These are phyloP conservation scores for Mycena kentingensis DNA, from an alignment of 768 basidiomycete genomes.

Conservation along the genomic window DNA sequence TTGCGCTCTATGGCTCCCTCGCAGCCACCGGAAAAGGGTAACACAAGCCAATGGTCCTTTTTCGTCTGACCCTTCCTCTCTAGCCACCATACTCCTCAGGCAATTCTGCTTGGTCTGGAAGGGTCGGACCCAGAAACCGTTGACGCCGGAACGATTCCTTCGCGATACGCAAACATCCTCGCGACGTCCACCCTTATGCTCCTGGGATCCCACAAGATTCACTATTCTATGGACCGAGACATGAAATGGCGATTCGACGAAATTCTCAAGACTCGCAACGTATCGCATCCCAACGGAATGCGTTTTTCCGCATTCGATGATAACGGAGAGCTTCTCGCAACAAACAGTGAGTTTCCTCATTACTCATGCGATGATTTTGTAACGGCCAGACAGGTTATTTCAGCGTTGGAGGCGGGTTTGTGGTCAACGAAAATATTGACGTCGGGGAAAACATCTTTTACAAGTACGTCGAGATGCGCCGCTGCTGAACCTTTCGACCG, in stretches of 20 bases:
- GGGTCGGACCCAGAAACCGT: slow-evolving; percentile 93
- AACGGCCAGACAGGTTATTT: too few relatives aligned
- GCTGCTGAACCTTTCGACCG: neutral
- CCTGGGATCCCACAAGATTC: slow-evolving; percentile 72
- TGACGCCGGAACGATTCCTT: slow-evolving; percentile 80
- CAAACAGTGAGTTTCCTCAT: too few relatives aligned
- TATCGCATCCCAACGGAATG: slow-evolving; percentile 86
- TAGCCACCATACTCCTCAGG: slow-evolving; percentile 87
- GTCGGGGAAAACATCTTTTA: slow-evolving; percentile 95
- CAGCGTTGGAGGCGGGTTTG: slow-evolving; percentile 92
- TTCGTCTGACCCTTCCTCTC: slow-evolving; percentile 4
- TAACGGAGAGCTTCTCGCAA: slow-evolving; percentile 85
- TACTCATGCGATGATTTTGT: too few relatives aligned
- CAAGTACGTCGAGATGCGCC: slow-evolving; percentile 41
- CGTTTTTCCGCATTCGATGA: slow-evolving; percentile 82
- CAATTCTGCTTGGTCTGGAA: slow-evolving; percentile 81
- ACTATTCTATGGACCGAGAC: slow-evolving; percentile 86
- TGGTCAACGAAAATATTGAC: slow-evolving; percentile 93
- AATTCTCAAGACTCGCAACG: slow-evolving; percentile 61
- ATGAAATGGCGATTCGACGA: slow-evolving; percentile 93
- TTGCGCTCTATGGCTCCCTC: slow-evolving; percentile 70
- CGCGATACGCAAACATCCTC: slow-evolving; percentile 72
- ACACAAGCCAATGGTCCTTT: too few relatives aligned
- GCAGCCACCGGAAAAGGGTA: slow-evolving; percentile 93
- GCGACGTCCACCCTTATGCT: slow-evolving; percentile 67